phyloP scores from a whole-genome alignment of 2,329 filamentous ascomycete species.

The Verticillium longisporum region DNA sequence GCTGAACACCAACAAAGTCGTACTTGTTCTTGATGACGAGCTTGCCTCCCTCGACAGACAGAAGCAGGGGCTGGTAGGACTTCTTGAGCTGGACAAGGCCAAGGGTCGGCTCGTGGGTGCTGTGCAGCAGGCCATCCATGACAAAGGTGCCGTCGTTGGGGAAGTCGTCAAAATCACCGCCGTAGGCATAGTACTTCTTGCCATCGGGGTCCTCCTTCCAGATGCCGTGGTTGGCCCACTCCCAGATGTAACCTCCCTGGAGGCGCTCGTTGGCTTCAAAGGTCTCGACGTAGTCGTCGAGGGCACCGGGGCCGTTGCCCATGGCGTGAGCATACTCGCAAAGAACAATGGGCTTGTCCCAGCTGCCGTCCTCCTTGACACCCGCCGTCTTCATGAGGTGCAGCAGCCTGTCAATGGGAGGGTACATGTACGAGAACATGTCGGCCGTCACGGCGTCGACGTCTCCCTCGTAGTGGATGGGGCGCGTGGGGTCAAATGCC shows the following conservation, averaged over 20 bases:
- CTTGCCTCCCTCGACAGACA: conserved; percentile 26
- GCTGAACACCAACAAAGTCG: conserved; percentile 37
- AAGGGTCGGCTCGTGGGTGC: conserved; percentile 47
- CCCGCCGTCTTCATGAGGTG: conserved; percentile 35
- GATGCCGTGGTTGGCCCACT: conserved; percentile 58
- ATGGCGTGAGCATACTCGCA: conserved; percentile 59
- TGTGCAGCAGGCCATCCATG: conserved; percentile 52
- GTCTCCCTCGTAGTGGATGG: conserved; percentile 63
- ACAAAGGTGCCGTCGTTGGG: conserved; percentile 57
- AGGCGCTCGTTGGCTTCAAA: conserved; percentile 55
- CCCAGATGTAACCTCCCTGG: conserved; percentile 63
- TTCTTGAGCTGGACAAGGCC: conserved; percentile 52
- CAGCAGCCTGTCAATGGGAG: conserved; percentile 42
- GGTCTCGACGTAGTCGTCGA: conserved; percentile 60
- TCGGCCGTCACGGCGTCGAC: conserved; percentile 51
- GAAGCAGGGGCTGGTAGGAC: conserved; percentile 46
- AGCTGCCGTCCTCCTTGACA: conserved; percentile 30
- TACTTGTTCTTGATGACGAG: conserved; percentile 35
- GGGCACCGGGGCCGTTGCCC: conserved; percentile 66
- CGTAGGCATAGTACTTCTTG: conserved; percentile 48
- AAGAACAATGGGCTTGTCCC: conserved; percentile 50
- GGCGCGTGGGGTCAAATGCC: conserved; percentile 46
- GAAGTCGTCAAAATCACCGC: conserved; percentile 54
- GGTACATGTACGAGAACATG: conserved; percentile 65
- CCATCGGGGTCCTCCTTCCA: conserved; percentile 35